Percentiles rank a stretch among this genome's conserved stretches.
Evolutionary conservation across 2,329 filamentous ascomycete species (phyloP).

Genomic region (Aspergillus sp.): DNA sequence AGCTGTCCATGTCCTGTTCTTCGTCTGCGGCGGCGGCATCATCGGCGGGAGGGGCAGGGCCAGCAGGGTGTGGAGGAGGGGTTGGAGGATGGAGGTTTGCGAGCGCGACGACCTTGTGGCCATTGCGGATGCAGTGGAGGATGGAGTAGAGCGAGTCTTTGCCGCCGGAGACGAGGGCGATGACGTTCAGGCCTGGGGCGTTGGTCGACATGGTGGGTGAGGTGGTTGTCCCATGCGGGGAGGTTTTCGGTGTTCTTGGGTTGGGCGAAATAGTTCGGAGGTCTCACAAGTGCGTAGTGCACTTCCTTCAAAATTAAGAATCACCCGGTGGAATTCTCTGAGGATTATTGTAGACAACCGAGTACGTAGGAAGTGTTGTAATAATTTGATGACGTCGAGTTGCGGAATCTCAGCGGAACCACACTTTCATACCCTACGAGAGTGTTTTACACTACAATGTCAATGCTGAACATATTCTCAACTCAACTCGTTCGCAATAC

Average conservation of each 20-base stretch:
- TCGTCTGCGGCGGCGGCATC: conserved; percentile 33
- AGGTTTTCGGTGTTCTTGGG: not conserved
- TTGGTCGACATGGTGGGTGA: conserved; percentile 34
- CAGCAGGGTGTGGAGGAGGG: not conserved
- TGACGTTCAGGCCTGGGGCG: conserved; percentile 61
- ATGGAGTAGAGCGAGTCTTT: conserved; percentile 96
- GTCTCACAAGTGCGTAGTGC: not conserved
- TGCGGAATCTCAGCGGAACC: no score
- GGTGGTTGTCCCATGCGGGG: not conserved
- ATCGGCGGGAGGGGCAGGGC: not conserved
- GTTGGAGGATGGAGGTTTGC: conserved; percentile 71
- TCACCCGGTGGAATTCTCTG: no score
- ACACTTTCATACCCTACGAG: no score
- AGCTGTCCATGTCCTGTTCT: conserved; percentile 78
- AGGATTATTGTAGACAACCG: no score
- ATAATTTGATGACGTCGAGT: no score
- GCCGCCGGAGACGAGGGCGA: conserved; percentile 90
- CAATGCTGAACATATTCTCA: no score
- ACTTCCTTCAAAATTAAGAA: not conserved
- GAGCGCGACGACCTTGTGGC: conserved; percentile 79
- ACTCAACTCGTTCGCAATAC: conserved; percentile 3
- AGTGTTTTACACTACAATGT: no score
- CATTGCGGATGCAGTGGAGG: conserved; percentile 82
- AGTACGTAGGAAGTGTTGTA: no score
- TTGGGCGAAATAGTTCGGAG: no score